Conservation (phyloP, 176 grass and related monocot genomes). For the Secale cereale region DNA sequence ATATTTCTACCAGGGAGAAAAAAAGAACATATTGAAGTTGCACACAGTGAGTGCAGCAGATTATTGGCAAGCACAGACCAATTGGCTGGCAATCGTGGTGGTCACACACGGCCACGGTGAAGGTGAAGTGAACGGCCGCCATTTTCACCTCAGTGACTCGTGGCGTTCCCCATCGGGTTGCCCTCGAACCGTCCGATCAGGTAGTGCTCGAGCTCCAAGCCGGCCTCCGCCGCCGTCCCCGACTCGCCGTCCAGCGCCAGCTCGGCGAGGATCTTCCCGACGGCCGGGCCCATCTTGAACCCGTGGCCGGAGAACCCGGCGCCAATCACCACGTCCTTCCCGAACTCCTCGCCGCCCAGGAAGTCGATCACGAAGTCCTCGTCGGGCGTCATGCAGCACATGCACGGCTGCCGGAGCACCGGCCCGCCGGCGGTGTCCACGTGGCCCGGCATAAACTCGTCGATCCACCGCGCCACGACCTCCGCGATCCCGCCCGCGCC, state of each 20-base stretch:
- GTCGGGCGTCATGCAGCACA: constrained; percentile 91
- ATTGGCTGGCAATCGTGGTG: background rate
- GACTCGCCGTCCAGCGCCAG: constrained; percentile 63
- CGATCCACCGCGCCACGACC: constrained; percentile 55
- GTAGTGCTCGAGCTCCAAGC: constrained; percentile 38
- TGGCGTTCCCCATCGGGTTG: constrained; percentile 46
- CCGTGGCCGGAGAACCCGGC: constrained; percentile 87
- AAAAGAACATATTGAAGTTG: background rate
- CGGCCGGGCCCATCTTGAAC: constrained; percentile 71
- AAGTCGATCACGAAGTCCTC: constrained; percentile 81
- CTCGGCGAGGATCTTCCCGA: constrained; percentile 70
- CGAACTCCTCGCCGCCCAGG: constrained; percentile 69
- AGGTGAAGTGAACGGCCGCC: background rate
- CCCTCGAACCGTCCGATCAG: constrained; percentile 45
- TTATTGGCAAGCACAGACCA: background rate
- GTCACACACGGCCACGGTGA: background rate
- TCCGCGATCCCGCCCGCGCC: constrained; percentile 13
- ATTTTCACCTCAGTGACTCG: constrained; percentile 4
- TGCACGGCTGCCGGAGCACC: constrained; percentile 64
- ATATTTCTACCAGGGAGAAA: no score
- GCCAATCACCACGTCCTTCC: constrained; percentile 72
- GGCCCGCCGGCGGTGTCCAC: constrained; percentile 53
- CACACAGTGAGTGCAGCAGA: background rate
- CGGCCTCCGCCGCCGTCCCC: constrained; percentile 20
- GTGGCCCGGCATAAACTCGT: constrained; percentile 33